Evolutionary conservation across 1,139 yeast species (phyloP).

Genomic region (Candida tetrigidarum): DNA sequence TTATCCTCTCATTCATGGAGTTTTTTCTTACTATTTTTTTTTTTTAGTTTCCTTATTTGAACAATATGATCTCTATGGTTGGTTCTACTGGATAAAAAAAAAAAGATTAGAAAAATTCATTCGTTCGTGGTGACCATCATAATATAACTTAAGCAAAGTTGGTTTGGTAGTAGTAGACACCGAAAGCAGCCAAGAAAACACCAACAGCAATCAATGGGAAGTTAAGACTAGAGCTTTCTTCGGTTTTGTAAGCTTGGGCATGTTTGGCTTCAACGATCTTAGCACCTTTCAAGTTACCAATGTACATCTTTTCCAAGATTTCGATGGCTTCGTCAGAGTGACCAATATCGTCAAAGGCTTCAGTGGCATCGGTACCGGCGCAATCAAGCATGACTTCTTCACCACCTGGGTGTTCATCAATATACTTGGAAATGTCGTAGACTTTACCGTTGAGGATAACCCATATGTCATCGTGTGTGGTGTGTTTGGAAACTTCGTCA

Average conservation of each 20-base stretch:
- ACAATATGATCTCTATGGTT: not conserved
- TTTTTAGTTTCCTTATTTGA: not conserved
- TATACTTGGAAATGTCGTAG: slow-evolving; percentile 79
- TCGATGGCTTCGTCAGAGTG: slow-evolving; percentile 97
- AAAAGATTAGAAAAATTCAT: not conserved
- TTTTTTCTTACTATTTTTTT: not conserved
- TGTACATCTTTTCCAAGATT: slow-evolving; percentile 63
- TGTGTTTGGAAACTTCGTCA: slow-evolving; percentile 82
- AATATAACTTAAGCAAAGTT: slow-evolving; percentile 12
- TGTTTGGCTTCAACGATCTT: slow-evolving; percentile 19
- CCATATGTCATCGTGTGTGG: slow-evolving; percentile 82
- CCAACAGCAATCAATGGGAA: slow-evolving; percentile 49
- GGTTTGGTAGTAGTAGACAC: slow-evolving; percentile 50
- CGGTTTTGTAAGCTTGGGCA: slow-evolving; percentile 19
- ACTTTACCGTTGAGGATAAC: slow-evolving; percentile 89
- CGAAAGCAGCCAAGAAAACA: slow-evolving; percentile 57
- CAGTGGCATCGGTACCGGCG: slow-evolving; percentile 94
- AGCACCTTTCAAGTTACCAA: slow-evolving; percentile 64
- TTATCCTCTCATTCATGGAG: not conserved
- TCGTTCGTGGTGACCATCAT: too few relatives aligned
- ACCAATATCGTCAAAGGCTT: slow-evolving; percentile 94
- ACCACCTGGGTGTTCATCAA: slow-evolving; percentile 98
- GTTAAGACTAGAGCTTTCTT: slow-evolving; percentile 31
- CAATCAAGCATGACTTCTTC: slow-evolving; percentile 92
- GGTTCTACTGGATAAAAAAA: not conserved